These are phyloP conservation scores for Myxozyma vanderwaltii DNA, from an alignment of 805 yeast genomes.

Conservation along the genomic window DNA sequence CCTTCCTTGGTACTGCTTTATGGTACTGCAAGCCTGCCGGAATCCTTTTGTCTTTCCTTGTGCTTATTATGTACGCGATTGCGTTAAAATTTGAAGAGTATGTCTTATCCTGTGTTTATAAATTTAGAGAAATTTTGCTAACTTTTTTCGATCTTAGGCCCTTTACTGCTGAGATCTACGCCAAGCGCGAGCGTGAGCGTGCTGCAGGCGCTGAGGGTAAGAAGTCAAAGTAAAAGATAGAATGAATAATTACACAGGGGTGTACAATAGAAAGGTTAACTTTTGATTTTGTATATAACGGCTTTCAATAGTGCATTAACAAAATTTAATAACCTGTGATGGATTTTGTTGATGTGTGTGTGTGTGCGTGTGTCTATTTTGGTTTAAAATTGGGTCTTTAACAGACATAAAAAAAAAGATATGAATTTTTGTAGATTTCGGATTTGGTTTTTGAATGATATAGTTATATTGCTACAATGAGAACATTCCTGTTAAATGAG, in stretches of 20 bases:
- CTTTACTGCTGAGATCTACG: conserved; percentile 87
- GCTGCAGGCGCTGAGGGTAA: conserved; percentile 34
- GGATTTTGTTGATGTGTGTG: not conserved
- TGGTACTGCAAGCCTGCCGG: conserved; percentile 89
- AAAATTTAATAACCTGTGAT: too few species aligned
- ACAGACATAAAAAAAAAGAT: too few species aligned
- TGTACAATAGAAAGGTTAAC: not conserved
- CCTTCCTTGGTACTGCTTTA: conserved; percentile 88
- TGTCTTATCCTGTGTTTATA: conserved; percentile 19
- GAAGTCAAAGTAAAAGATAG: conserved; percentile 27
- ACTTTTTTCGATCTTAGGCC: conserved; percentile 50
- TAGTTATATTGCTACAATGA: too few species aligned
- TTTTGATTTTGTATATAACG: not conserved
- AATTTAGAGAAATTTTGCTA: not conserved
- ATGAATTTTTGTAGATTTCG: too few species aligned
- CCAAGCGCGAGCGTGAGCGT: conserved; percentile 58
- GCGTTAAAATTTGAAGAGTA: conserved; percentile 85
- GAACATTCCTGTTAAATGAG: too few species aligned
- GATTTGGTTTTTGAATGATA: too few species aligned
- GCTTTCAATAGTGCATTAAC: conserved; percentile 2
- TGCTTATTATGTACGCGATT: conserved; percentile 75
- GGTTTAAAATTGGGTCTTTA: too few species aligned
- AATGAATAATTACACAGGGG: not conserved
- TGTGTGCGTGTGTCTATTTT: too few species aligned
- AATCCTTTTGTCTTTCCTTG: conserved; percentile 67